Evolutionary conservation across 768 basidiomycete species (phyloP).

Genomic region (Mrakia hoshinonis): DNA sequence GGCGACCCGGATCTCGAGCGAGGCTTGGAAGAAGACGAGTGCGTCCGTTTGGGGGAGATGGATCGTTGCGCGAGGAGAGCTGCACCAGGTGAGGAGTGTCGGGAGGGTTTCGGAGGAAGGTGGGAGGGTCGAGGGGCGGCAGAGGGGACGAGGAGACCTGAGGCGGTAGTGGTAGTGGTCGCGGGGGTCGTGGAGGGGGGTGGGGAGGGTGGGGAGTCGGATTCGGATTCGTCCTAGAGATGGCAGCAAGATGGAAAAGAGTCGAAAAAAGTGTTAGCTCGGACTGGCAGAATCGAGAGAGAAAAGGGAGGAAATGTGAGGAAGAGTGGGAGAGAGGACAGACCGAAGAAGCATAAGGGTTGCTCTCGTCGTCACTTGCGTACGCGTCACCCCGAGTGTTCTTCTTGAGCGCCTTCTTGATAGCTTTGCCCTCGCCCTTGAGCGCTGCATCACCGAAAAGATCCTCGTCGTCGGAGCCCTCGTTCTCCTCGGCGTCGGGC

Average conservation of each 20-base stretch:
- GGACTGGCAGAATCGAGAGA: neutral
- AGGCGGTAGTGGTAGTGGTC: neutral
- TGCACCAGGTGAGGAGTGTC: slow-evolving; percentile 17
- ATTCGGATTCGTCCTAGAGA: slow-evolving; percentile 20
- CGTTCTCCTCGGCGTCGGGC: slow-evolving; percentile 6
- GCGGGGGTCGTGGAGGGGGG: neutral
- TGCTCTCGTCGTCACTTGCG: slow-evolving; percentile 18
- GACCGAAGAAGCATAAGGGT: slow-evolving; percentile 25
- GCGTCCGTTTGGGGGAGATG: slow-evolving; percentile 15
- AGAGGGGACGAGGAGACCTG: slow-evolving; percentile 10
- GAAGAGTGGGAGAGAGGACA: neutral
- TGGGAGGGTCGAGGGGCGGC: neutral
- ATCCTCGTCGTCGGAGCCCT: slow-evolving; percentile 26
- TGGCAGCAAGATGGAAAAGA: neutral
- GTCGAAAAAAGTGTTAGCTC: neutral
- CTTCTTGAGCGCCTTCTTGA: slow-evolving; percentile 24
- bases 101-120: neutral
- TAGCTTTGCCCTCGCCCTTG: slow-evolving; percentile 15
- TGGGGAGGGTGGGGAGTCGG: slow-evolving; percentile 12
- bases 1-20: neutral
- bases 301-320: neutral
- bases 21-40: neutral
- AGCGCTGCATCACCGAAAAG: slow-evolving; percentile 21
- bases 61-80: slow-evolving; percentile 27
- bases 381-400: slow-evolving; percentile 16